A percentile compares a stretch with the other conserved stretches of the same genome.
phyloP scores from a whole-genome alignment of 1,284 basidiomycete genomes.

The Ceratorhiza oryzae-sativae region DNA sequence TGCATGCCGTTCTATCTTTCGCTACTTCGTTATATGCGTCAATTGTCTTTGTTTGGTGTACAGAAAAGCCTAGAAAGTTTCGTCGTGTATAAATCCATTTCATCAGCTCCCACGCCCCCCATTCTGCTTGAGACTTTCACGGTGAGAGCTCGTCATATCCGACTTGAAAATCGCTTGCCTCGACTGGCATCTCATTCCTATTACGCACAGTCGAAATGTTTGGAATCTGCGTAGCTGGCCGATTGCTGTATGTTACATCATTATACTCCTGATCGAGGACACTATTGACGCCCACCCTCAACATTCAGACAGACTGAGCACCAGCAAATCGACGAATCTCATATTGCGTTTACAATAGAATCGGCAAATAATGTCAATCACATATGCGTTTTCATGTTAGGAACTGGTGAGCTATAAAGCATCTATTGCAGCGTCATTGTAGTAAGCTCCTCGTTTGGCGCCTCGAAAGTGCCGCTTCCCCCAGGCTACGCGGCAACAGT shows the following conservation, averaged over 20 bases:
- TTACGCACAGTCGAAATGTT: constrained; percentile 40
- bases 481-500: constrained; percentile 89
- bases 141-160: constrained; percentile 5
- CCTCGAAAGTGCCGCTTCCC: constrained; percentile 76
- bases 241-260: constrained; percentile 42
- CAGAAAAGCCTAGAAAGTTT: constrained; percentile 9
- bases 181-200: no score
- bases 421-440: neutral
- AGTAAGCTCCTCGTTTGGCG: constrained; percentile 11
- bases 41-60: constrained; percentile 16
- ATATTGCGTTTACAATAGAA: constrained; percentile 82
- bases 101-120: constrained; percentile 5
- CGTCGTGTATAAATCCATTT: neutral
- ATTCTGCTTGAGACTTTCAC: neutral
- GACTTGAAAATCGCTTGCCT: neutral
- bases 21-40: constrained; percentile 6
- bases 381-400: constrained; percentile 86
- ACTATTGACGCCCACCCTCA: neutral
- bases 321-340: constrained; percentile 84
- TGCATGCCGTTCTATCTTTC: neutral
- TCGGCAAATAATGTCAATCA: constrained; percentile 85
- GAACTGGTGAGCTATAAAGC: constrained; percentile 66
- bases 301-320: constrained; percentile 63
- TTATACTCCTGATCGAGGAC: no score
- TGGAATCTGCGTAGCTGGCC: constrained; percentile 45